Conservation (phyloP, 495 filamentous ascomycete genomes). For the Saxophila tyrrhenica region DNA sequence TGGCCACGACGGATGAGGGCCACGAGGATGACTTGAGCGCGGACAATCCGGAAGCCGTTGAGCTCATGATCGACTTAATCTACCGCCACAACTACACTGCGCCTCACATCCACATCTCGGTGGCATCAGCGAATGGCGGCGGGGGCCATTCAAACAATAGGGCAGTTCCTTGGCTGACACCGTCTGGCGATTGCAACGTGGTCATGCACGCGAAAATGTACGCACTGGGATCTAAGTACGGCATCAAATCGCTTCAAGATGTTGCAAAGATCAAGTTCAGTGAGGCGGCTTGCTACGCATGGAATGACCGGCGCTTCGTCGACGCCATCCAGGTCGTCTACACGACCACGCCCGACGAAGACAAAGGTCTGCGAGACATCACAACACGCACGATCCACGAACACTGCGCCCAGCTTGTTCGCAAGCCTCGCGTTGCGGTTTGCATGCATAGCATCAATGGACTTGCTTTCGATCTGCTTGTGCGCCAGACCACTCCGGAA, state of each 20-base stretch:
- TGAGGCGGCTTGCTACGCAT: not conserved
- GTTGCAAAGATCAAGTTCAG: conserved; percentile 4
- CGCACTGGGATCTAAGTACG: conserved; percentile 5
- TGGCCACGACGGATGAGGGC: not conserved
- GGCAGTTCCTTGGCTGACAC: not conserved
- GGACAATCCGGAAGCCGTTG: conserved; percentile 9
- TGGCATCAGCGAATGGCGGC: not conserved
- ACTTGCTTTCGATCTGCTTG: not conserved
- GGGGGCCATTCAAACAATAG: not conserved
- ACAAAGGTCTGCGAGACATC: not conserved
- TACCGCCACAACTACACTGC: conserved; percentile 9
- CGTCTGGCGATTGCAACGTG: not conserved
- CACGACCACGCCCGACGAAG: conserved; percentile 1
- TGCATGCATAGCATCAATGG: not conserved
- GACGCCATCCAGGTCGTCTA: not conserved
- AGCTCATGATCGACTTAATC: conserved; percentile 8
- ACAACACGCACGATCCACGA: not conserved
- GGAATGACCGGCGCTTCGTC: not conserved
- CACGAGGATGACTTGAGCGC: not conserved
- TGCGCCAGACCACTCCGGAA: not conserved
- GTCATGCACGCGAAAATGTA: conserved; percentile 14
- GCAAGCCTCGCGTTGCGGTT: not conserved
- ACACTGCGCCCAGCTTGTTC: not conserved
- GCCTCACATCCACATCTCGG: not conserved
- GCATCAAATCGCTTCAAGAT: conserved; percentile 1